Conservation (phyloP, 352 stramenopile genomes). For the Blastocystis sp. region DNA sequence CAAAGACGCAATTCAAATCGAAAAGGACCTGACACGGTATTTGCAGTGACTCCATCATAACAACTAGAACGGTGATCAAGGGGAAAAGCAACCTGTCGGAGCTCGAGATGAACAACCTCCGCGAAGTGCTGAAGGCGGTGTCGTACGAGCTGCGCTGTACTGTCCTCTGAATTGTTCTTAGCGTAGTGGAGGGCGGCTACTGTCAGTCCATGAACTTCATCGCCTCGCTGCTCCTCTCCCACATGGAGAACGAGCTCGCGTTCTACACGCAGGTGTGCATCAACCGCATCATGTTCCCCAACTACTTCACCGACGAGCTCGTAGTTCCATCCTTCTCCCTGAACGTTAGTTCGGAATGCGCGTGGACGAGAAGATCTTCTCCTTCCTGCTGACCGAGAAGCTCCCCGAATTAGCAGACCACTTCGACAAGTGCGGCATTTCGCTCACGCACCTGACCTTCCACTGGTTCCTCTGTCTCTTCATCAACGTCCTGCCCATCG, state of each 20-base stretch:
- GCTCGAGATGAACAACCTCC: neutral
- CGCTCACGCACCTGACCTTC: constrained; percentile 56
- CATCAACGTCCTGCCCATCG: constrained; percentile 50
- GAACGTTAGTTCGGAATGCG: constrained; percentile 48
- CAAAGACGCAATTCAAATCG: constrained; percentile 59
- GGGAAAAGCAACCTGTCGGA: neutral
- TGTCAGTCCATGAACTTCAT: constrained; percentile 72
- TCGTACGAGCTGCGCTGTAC: constrained; percentile 41
- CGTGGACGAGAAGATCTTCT: constrained; percentile 54
- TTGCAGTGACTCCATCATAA: neutral
- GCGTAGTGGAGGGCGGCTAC: constrained; percentile 52
- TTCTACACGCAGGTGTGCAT: constrained; percentile 66
- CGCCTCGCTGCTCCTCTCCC: constrained; percentile 14
- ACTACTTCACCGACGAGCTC: constrained; percentile 58
- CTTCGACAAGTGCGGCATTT: constrained; percentile 32
- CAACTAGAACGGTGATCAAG: constrained; percentile 22
- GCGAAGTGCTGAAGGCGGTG: constrained; percentile 49
- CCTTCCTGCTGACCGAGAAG: constrained; percentile 33
- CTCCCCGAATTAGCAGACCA: constrained; percentile 48
- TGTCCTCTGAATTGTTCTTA: neutral
- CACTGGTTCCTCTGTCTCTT: constrained; percentile 72
- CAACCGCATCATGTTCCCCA: neutral
- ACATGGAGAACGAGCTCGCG: constrained; percentile 42
- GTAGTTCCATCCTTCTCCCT: neutral
- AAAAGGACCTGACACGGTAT: constrained; percentile 46